Evolutionary conservation across 139 green algal species (phyloP).

Genomic region (Chlamydomonas eustigma): DNA sequence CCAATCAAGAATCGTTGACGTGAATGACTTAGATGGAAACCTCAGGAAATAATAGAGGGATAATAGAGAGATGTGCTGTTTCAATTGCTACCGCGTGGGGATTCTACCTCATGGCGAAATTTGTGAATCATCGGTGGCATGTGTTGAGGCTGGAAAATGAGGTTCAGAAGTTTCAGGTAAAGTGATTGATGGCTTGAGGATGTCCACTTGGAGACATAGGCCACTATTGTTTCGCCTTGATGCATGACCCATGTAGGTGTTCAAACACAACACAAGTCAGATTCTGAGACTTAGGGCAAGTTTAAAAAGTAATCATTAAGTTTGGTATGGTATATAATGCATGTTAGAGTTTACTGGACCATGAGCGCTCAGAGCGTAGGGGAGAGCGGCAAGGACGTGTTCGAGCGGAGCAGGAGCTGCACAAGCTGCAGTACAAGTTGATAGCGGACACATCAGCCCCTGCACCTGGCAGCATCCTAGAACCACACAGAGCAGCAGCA

Average conservation of each 20-base stretch:
- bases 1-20: no score
- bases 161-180: neutral
- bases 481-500: neutral
- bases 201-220: neutral
- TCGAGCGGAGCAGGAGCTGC: slow-evolving; percentile 4
- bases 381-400: slow-evolving; percentile 4
- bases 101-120: slow-evolving; percentile 12
- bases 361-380: slow-evolving; percentile 3
- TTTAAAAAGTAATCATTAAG: no score
- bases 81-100: slow-evolving; percentile 5
- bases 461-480: neutral
- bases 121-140: neutral
- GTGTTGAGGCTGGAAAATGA: neutral
- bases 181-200: neutral
- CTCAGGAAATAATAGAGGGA: no score
- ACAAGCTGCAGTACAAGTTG: neutral
- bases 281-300: no score
- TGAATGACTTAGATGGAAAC: no score
- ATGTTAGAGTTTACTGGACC: neutral
- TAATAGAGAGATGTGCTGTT: neutral
- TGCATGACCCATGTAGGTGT: no score
- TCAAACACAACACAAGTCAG: no score
- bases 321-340: no score
- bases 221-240: no score
- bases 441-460: neutral